Evolutionary conservation across 1,139 yeast species (phyloP).

Genomic region (Meyerozyma smithsonii): DNA sequence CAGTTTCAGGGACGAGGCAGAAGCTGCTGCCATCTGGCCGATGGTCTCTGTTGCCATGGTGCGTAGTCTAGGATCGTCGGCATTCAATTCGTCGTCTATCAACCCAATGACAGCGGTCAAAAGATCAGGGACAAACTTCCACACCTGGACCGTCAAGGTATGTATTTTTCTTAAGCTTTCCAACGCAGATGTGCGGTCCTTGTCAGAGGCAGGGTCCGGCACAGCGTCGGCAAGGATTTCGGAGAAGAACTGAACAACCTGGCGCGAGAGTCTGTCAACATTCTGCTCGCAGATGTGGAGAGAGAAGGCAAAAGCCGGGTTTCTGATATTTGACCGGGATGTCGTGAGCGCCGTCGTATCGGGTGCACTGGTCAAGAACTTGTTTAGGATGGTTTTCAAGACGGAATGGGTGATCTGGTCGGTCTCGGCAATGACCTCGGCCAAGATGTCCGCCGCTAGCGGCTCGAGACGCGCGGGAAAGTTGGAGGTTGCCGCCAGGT

Average conservation of each 20-base stretch:
- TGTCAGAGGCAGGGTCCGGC: slow-evolving; percentile 17
- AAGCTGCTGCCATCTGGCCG: slow-evolving; percentile 52
- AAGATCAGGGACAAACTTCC: slow-evolving; percentile 76
- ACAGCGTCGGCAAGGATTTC: slow-evolving; percentile 46
- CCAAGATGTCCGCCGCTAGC: slow-evolving; percentile 60
- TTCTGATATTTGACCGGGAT: slow-evolving; percentile 27
- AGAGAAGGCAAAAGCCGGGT: slow-evolving; percentile 66
- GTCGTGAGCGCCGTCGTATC: slow-evolving; percentile 18
- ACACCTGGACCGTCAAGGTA: slow-evolving; percentile 57
- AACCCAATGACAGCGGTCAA: slow-evolving; percentile 73
- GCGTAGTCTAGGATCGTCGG: slow-evolving; percentile 64
- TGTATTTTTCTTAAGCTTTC: slow-evolving; percentile 58
- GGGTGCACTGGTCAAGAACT: slow-evolving; percentile 25
- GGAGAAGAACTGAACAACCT: slow-evolving; percentile 75
- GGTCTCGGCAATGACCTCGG: slow-evolving; percentile 74
- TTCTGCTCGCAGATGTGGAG: slow-evolving; percentile 66
- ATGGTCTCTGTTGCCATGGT: slow-evolving; percentile 68
- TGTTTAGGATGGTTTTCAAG: slow-evolving; percentile 57
- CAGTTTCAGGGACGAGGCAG: slow-evolving; percentile 28
- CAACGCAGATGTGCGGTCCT: slow-evolving; percentile 18
- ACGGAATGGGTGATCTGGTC: slow-evolving; percentile 63
- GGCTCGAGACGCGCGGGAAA: slow-evolving; percentile 49
- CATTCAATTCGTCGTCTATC: slow-evolving; percentile 73
- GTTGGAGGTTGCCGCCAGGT: slow-evolving; percentile 40
- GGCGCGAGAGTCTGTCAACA: slow-evolving; percentile 71